Base-by-base conservation (phyloP, 179 eudicot species). In the Carnegiea gigantea region DNA sequence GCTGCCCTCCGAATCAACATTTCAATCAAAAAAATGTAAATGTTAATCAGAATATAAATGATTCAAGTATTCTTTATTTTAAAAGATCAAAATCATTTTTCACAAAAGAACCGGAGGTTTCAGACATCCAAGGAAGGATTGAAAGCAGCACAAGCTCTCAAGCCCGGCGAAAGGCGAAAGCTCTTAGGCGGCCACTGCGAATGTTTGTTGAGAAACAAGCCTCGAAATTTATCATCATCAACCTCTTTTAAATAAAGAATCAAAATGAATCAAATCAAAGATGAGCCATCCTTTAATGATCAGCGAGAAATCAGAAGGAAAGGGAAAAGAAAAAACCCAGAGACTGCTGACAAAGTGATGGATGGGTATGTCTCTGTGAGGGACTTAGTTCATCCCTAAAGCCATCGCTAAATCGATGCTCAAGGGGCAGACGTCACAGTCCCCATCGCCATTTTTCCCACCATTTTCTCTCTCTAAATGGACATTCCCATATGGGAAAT, bases 311-410 rank as follows among this genome's bases (percentile, higher is more conserved):
- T 36, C 81, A 79, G 81, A 21, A 40, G 44, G 44, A 40, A 40
- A 40, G 44, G 36, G 36, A 33, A 1, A 57, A 14, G 70, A 2
- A 1, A 79, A 26, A 33, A 24, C 43, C 48, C 51, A 68, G 48
- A 79, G 76, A 79, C 81, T 21, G 81, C 81, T 79, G 81, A 79
- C 81, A 79, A 79, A 79, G 81, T 79, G 81, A 70, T 6, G 76
- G 68, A 79, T 79, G 81, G 44, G 57, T 1, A 15, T 30, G 5
- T 40, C 28, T 1, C 13, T 46, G 26, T 44, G 11, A 36, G 73
- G 71, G 46, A 70, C 73, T 30, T 30, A 9, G 2, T 36, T 70
- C 73, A 15, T 28, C 73, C 73, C 73, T 70, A 17, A 70, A 70
- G 73, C 73, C 9, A 13, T 8, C 20, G 12, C n/a, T 28, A 36